These are phyloP conservation scores for Pseudocercospora cruenta DNA, from an alignment of 2,329 filamentous ascomycete genomes.

Conservation along the genomic window DNA sequence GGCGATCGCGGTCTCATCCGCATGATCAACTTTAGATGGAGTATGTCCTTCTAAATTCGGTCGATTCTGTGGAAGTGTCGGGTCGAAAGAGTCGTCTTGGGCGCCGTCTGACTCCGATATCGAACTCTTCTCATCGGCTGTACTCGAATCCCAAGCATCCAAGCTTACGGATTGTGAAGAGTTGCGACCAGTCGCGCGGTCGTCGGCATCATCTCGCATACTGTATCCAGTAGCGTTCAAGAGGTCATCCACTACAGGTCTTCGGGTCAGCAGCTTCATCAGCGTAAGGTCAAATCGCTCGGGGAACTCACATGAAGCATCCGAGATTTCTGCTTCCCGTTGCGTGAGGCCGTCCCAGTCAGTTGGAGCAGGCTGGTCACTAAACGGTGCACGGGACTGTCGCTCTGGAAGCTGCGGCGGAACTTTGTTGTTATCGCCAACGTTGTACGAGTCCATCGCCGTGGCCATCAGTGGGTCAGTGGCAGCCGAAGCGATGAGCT, in stretches of 20 bases:
- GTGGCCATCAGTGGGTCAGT: slow-evolving; percentile 35
- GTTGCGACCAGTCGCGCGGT: neutral
- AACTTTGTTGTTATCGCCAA: neutral
- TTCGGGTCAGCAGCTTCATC: neutral
- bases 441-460: slow-evolving; percentile 18
- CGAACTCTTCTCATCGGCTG: slow-evolving; percentile 12
- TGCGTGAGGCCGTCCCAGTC: slow-evolving; percentile 36
- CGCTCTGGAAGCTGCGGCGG: slow-evolving; percentile 15
- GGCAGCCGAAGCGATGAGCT: slow-evolving; percentile 32
- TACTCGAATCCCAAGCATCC: slow-evolving; percentile 19
- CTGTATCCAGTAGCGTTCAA: slow-evolving; percentile 48
- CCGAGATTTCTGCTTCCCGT: slow-evolving; percentile 38
- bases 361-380: slow-evolving; percentile 33
- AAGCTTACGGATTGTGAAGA: slow-evolving; percentile 12
- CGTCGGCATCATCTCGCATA: slow-evolving; percentile 24
- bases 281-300: neutral
- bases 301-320: slow-evolving; percentile 35
- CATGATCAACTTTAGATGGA: neutral
- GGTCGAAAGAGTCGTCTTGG: slow-evolving; percentile 17
- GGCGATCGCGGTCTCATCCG: neutral
- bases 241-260: slow-evolving; percentile 43
- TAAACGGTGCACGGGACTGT: neutral
- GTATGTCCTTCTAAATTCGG: slow-evolving; percentile 16
- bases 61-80: slow-evolving; percentile 32
- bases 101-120: slow-evolving; percentile 10